Conservation (phyloP, 73 alveolate genomes). For the Tetrahymena elliotti region DNA sequence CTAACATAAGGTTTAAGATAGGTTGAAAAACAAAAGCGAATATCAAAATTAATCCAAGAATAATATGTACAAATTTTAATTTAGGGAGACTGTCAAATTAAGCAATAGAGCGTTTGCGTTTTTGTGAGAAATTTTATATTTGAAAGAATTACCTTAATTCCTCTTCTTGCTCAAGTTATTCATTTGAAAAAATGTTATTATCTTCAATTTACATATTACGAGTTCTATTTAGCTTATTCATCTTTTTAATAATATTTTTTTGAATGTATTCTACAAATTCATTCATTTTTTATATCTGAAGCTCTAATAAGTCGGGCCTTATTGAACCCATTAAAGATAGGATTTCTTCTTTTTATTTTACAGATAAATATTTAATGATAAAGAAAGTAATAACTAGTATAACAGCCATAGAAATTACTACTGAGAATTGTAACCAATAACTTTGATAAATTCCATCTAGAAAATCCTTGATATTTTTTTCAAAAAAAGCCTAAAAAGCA, state of each 20-base stretch:
- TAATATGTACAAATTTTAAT: not conserved
- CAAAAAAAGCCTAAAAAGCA: not conserved
- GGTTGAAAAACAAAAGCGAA: not conserved
- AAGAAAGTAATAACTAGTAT: not conserved
- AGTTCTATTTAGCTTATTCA: not conserved
- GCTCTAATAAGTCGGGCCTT: not conserved
- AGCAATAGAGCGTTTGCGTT: not conserved
- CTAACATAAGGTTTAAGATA: not conserved
- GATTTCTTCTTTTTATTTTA: not conserved
- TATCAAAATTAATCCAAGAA: not conserved
- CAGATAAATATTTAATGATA: not conserved
- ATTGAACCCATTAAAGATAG: not conserved
- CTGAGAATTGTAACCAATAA: not conserved
- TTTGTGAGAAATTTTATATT: not conserved
- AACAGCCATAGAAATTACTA: not conserved
- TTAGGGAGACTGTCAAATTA: not conserved
- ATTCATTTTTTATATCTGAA: not conserved
- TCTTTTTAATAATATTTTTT: not conserved
- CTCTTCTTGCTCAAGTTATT: not conserved
- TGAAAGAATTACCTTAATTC: not conserved
- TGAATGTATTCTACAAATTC: not conserved
- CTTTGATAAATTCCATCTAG: not conserved
- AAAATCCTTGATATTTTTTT: not conserved
- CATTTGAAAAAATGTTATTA: not conserved
- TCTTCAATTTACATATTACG: not conserved